Evolutionary conservation across 768 basidiomycete genomes (phyloP), one percentile per base, ranked within the genome.

Genomic region (Russula vinacea): DNA sequence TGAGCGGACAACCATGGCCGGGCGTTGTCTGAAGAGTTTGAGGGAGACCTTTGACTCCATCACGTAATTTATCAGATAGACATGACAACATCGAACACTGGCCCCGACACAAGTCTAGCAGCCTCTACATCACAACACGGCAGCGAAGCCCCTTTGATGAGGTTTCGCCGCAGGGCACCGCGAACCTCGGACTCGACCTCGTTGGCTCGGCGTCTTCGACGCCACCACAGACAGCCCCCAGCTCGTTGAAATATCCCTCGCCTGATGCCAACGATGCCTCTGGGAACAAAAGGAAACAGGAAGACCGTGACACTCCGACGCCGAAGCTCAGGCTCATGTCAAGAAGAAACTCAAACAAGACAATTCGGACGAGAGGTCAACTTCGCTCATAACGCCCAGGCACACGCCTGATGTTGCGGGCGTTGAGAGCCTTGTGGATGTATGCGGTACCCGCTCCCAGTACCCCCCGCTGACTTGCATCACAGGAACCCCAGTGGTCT

Each of bases 241-340:
- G 52, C 45, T 32, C 57, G 33, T 13, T 33, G 2, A 50, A 56
- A 32, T 10, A 24, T 16, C 37, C 24, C 19, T 13, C 19, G 19
- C 17, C 49, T 7, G 56, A 33, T 16, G 14, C 37, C n/a, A 40
- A 59, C 26, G 44, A 29, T n/a, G 10, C 17, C 10, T 51, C 64
- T 16, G 54, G 40, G 35, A 35, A 47, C 49, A 65, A 65, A 65
- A 50, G 64, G 33, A 65, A 61, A 45, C 53, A 26, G 52, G 54
- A 51, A 24, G 47, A 60, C 35, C 17, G 19, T 24, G 35, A 50
- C 10, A 14, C 39, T 14, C 45, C 14, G 44, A 56, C 10, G 29
- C 24, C 10, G 51, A 58, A 29, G 42, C 26, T 6, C 33, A 5
- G 26, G 32, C 58, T 26, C 22, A 6, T 7, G 22, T 42, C 17